Conservation (phyloP, 2,329 filamentous ascomycete genomes). For the Diaporthe eres region DNA sequence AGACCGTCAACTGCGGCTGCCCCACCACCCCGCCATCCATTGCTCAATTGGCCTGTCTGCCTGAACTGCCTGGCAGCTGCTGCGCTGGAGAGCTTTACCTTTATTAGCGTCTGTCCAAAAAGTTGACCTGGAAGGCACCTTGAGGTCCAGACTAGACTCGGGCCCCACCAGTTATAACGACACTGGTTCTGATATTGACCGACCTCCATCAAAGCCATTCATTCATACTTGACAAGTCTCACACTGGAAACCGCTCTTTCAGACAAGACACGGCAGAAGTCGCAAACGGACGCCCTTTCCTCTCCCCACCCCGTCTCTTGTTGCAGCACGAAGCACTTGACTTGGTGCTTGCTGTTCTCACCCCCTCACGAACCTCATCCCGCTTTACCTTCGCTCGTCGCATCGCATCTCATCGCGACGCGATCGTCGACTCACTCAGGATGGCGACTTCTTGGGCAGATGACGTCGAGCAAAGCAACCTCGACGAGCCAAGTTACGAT, state of each 20-base stretch:
- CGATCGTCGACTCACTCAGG: neutral
- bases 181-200: slow-evolving; percentile 17
- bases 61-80: slow-evolving; percentile 13
- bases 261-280: slow-evolving; percentile 15
- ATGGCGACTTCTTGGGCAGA: slow-evolving; percentile 36
- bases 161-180: slow-evolving; percentile 30
- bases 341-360: neutral
- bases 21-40: slow-evolving; percentile 27
- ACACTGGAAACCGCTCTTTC: slow-evolving; percentile 17
- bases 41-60: slow-evolving; percentile 16
- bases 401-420: slow-evolving; percentile 19
- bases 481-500: slow-evolving; percentile 81
- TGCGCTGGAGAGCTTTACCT: neutral
- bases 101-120: slow-evolving; percentile 18
- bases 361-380: neutral
- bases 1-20: neutral
- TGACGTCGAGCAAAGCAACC: slow-evolving; percentile 50
- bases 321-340: neutral
- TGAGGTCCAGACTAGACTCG: neutral
- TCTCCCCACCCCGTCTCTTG: neutral
- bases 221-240: neutral
- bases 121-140: slow-evolving; percentile 18
- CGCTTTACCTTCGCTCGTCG: neutral
- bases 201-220: slow-evolving; percentile 16
- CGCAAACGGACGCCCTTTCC: neutral